These are phyloP conservation scores for Lithospermum erythrorhizon DNA, from an alignment of 257 asterid genomes.

Conservation along the genomic window DNA sequence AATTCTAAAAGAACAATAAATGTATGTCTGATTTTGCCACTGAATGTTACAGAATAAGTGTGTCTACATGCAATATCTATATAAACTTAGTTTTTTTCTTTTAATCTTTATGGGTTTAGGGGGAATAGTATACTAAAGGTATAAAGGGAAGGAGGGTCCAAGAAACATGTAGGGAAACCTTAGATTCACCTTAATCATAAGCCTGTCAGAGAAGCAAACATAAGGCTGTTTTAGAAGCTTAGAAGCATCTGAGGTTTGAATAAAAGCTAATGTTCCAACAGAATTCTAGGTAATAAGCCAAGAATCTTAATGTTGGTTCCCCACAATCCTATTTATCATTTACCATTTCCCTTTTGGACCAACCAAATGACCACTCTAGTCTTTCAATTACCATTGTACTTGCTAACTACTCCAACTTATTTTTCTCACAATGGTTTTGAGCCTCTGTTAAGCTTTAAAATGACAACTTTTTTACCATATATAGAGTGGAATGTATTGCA, in stretches of 20 bases:
- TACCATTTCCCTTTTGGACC: conserved; percentile 41
- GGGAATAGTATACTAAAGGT: conserved; percentile 47
- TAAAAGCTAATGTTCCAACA: conserved; percentile 43
- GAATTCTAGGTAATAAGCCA: conserved; percentile 74
- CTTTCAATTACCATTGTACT: conserved; percentile 7
- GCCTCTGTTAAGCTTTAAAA: background rate
- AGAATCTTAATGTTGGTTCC: conserved; percentile 60
- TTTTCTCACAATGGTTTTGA: conserved; percentile 1
- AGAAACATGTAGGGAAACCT: conserved; percentile 35
- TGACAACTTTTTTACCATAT: background rate
- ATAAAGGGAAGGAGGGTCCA: conserved; percentile 39
- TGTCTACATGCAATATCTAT: conserved; percentile 19
- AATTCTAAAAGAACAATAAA: conserved; percentile 10
- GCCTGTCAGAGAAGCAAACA: conserved; percentile 43
- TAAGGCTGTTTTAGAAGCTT: conserved; percentile 77
- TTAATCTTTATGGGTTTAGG: conserved; percentile 9
- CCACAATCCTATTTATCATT: conserved; percentile 37
- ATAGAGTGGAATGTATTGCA: too few relatives aligned
- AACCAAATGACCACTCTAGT: conserved; percentile 9
- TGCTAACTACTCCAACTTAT: conserved; percentile 22
- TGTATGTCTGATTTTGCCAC: conserved; percentile 9
- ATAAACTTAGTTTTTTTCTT: conserved; percentile 11
- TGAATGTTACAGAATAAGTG: conserved; percentile 15
- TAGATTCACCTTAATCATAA: conserved; percentile 69
- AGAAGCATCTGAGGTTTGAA: conserved; percentile 82